These are phyloP conservation scores for Mucor piriformis DNA, from an alignment of 371 early-diverging fungal species.

Conservation along the genomic window DNA sequence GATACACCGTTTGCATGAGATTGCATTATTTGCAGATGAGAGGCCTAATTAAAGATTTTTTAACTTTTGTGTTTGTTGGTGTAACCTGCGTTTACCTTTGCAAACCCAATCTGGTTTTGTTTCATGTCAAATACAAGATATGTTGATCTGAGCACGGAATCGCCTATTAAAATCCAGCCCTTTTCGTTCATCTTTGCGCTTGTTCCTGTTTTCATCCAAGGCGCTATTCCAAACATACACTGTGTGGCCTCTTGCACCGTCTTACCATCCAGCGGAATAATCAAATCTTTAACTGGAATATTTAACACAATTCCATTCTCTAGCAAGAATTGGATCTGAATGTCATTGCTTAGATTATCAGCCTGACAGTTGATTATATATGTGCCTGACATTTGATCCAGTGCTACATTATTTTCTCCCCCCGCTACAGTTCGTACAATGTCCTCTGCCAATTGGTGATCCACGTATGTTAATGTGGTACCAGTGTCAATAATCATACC, in stretches of 20 bases:
- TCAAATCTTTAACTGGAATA: conserved; percentile 28
- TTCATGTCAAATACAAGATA: conserved; percentile 54
- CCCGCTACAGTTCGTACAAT: conserved; percentile 29
- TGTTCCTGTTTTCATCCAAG: conserved; percentile 27
- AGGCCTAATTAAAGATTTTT: too few species aligned
- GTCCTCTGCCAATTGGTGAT: conserved; percentile 20
- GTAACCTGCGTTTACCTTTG: too few species aligned
- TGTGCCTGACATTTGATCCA: conserved; percentile 36
- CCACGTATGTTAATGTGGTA: conserved; percentile 21
- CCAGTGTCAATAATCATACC: conserved; percentile 32
- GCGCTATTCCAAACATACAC: conserved; percentile 53
- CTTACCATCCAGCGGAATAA: conserved; percentile 36
- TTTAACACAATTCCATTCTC: background rate
- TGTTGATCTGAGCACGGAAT: conserved; percentile 47
- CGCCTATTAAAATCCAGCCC: conserved; percentile 43
- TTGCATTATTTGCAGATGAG: too few species aligned
- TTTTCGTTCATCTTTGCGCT: conserved; percentile 21
- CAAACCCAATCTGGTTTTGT: conserved; percentile 43
- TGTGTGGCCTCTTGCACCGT: conserved; percentile 22
- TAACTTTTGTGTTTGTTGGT: too few species aligned
- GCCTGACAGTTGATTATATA: conserved; percentile 35
- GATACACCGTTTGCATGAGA: too few species aligned
- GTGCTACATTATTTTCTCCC: conserved; percentile 15
- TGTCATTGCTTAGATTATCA: background rate
- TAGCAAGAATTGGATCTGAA: conserved; percentile 4